These are phyloP conservation scores for Xanthoparmelia taractica DNA, from an alignment of 495 filamentous ascomycete species.

Conservation along the genomic window DNA sequence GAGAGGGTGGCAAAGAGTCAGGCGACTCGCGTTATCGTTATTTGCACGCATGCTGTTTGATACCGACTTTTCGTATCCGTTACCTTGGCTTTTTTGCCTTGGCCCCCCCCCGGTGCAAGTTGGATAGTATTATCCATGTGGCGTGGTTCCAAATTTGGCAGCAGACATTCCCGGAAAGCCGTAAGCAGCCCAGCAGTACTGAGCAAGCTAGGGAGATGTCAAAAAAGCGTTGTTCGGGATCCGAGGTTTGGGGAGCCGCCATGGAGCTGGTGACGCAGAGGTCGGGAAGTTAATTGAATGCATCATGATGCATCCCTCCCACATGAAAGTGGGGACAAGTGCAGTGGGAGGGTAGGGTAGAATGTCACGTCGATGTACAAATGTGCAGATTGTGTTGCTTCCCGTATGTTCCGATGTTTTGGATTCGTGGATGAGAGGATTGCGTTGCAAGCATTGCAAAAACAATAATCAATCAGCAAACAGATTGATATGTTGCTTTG, in stretches of 20 bases:
- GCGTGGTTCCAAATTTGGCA: constrained; percentile 11
- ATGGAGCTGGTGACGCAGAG: background rate
- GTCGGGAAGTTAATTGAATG: background rate
- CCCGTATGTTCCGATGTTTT: background rate
- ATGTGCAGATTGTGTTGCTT: background rate
- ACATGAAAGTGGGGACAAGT: too few relatives aligned
- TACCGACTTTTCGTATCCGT: background rate
- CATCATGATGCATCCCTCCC: too few relatives aligned
- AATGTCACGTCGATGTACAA: background rate
- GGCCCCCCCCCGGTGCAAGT: background rate
- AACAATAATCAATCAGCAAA: background rate
- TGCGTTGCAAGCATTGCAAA: too few relatives aligned
- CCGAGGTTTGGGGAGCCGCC: background rate
- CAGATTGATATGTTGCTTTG: background rate
- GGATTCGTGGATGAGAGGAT: too few relatives aligned
- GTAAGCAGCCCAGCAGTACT: background rate
- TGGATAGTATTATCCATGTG: background rate
- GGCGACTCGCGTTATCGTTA: background rate
- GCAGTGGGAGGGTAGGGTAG: background rate
- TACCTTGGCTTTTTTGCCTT: background rate
- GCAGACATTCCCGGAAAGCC: background rate
- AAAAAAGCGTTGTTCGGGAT: background rate
- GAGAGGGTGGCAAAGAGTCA: constrained; percentile 5
- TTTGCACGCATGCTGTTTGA: background rate
- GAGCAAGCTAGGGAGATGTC: background rate